Base-by-base conservation (phyloP, 2,329 filamentous ascomycete species). In the Apiospora koreana region DNA sequence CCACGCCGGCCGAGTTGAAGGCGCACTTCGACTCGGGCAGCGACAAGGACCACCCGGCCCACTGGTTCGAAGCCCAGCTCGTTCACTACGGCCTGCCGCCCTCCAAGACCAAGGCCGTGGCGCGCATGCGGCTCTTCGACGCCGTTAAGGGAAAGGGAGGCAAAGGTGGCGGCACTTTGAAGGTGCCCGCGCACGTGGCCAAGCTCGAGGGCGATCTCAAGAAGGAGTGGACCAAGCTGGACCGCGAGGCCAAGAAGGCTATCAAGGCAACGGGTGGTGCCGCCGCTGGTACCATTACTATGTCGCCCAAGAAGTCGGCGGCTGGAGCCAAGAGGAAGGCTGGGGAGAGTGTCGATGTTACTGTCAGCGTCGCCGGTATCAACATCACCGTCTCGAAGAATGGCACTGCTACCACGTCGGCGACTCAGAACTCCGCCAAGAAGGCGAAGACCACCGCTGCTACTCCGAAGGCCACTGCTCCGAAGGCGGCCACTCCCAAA, bases 61-160 rank as follows among this genome's bases (percentile, higher is more conserved):
- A 91, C 72, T 92, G 86, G 86, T 91, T 89, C 70, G 85, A 89
- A 72, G 88, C 89, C 0, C 88, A 92, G 72, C 82, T 91, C 14
- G 78, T 89, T 4, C 89, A 92, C 78, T 91, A 91, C 78, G 89
- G 87, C 1, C 81, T 92, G 0, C 81, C 81, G 8, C 83, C 84
- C 0, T 88, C 87, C 23, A 89, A 88, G 74, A 83, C 84, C 62
- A 91, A 91, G 78, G 84, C 86, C 28, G 84, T 85, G 0, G 88
- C 89, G 12, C 87, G 88, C 69, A 85, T 89, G 80, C 81, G 89
- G 2, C 79, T 92, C 21, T 82, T 86, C n/a, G 86, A 89, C 72
- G 88, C 88, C 9, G 76, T 90, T 71, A 66, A 65, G 21, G 35
- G 2, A 12, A 16, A 18, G 12, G 43, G 18, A 7, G 43, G 45